Percentiles rank a stretch among this genome's conserved stretches.
phyloP scores from a whole-genome alignment of 2,329 filamentous ascomycete genomes.

The Monosporascus sp. region DNA sequence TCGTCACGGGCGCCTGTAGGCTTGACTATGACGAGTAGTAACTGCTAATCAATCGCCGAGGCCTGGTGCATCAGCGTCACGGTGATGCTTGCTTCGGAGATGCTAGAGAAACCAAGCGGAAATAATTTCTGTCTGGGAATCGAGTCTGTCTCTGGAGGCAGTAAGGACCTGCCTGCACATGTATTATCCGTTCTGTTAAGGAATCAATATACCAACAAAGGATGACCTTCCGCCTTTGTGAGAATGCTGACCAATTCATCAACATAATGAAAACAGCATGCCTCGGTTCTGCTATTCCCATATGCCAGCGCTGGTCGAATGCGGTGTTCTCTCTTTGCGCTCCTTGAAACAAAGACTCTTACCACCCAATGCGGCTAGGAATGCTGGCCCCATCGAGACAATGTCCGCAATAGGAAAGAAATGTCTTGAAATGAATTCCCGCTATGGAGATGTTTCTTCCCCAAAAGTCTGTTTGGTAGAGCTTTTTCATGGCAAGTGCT shows the following conservation, averaged over 20 bases:
- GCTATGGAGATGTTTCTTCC: too few species aligned
- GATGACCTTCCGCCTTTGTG: not conserved
- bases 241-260: not conserved
- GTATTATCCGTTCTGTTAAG: not conserved
- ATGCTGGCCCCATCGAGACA: not conserved
- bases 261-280: not conserved
- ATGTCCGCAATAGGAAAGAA: not conserved
- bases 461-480: too few species aligned
- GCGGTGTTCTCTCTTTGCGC: not conserved
- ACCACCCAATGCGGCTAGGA: not conserved
- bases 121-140: not conserved
- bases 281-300: not conserved
- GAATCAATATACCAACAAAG: not conserved
- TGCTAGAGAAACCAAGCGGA: not conserved
- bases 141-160: not conserved
- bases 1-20: too few species aligned
- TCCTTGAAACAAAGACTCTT: not conserved
- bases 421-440: too few species aligned
- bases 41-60: not conserved
- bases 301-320: not conserved
- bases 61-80: not conserved
- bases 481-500: too few species aligned
- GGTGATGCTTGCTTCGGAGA: not conserved
- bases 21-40: not conserved
- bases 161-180: not conserved